A percentile compares a stretch with the other conserved stretches of the same genome.
phyloP scores from a whole-genome alignment of 371 early-diverging fungal genomes.

The Actinomortierella ambigua region DNA sequence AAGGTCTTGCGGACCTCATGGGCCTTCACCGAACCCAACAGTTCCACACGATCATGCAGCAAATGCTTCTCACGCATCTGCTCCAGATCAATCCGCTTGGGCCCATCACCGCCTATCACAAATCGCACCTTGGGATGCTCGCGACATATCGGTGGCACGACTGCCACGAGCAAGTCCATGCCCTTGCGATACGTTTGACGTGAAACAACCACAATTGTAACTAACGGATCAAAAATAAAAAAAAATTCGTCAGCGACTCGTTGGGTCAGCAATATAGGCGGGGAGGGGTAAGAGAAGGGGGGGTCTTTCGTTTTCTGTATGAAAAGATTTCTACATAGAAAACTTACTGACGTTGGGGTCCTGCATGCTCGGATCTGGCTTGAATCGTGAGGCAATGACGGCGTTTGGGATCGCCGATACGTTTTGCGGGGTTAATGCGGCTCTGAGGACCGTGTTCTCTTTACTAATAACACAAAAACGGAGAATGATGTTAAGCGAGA shows the following conservation, averaged over 20 bases:
- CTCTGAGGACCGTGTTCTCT: slow-evolving; percentile 96
- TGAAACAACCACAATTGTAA: slow-evolving; percentile 93
- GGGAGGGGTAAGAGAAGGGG: not conserved
- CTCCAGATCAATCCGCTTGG: slow-evolving; percentile 95
- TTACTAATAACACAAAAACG: slow-evolving; percentile 66
- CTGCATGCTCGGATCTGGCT: slow-evolving; percentile 79
- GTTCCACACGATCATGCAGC: slow-evolving; percentile 91
- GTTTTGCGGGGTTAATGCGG: slow-evolving; percentile 84
- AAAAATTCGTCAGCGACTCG: not conserved
- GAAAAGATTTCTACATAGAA: too few relatives aligned
- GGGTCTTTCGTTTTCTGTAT: not conserved
- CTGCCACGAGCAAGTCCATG: slow-evolving; percentile 89
- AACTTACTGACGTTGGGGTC: slow-evolving; percentile 80
- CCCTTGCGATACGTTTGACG: slow-evolving; percentile 98
- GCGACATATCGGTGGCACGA: slow-evolving; percentile 95
- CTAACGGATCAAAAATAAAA: slow-evolving; percentile 42
- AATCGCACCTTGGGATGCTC: slow-evolving; percentile 85
- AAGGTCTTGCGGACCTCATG: slow-evolving; percentile 86
- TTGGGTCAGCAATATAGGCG: not conserved
- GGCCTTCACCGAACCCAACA: slow-evolving; percentile 91
- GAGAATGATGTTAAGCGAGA: too few relatives aligned
- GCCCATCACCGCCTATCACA: slow-evolving; percentile 98
- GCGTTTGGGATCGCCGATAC: slow-evolving; percentile 99
- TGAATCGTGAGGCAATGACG: slow-evolving; percentile 89
- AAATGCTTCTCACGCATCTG: slow-evolving; percentile 96